A percentile compares a stretch with the other conserved stretches of the same genome.
Conservation (phyloP, 768 basidiomycete species). For the Holtermanniella nyarrowii region DNA sequence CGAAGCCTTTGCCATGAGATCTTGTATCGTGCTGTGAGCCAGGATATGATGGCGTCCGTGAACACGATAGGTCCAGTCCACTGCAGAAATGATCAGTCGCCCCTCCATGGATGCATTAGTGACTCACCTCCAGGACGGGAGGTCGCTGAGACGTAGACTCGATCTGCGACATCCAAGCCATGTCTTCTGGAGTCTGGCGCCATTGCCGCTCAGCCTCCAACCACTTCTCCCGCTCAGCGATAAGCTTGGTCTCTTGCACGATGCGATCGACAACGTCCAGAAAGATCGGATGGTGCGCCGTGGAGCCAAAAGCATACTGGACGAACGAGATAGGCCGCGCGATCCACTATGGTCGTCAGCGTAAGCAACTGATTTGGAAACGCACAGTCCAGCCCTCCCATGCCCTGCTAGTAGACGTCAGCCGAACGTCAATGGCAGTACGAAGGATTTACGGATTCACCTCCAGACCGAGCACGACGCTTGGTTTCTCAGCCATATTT, state of each 20-base stretch:
- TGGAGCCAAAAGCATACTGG: neutral
- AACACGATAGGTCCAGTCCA: neutral
- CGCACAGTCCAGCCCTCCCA: neutral
- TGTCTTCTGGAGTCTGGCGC: neutral
- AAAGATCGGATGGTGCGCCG: neutral
- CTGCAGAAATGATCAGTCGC: neutral
- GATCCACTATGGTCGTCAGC: neutral
- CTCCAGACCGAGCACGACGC: neutral
- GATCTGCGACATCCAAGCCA: neutral
- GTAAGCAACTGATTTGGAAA: too few species aligned
- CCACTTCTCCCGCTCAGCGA: neutral
- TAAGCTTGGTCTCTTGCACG: neutral
- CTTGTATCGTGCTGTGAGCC: neutral
- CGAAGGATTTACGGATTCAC: neutral
- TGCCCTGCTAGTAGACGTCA: neutral
- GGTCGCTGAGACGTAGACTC: neutral
- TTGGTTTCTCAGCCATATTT: neutral
- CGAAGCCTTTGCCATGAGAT: neutral
- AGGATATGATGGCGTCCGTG: neutral
- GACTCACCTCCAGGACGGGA: neutral
- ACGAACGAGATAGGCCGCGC: neutral
- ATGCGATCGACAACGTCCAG: neutral
- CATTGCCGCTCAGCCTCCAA: neutral
- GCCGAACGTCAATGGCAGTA: neutral
- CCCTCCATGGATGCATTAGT: neutral